These are phyloP conservation scores for Miamiensis avidus DNA, from an alignment of 169 alveolate species.

Conservation along the genomic window DNA sequence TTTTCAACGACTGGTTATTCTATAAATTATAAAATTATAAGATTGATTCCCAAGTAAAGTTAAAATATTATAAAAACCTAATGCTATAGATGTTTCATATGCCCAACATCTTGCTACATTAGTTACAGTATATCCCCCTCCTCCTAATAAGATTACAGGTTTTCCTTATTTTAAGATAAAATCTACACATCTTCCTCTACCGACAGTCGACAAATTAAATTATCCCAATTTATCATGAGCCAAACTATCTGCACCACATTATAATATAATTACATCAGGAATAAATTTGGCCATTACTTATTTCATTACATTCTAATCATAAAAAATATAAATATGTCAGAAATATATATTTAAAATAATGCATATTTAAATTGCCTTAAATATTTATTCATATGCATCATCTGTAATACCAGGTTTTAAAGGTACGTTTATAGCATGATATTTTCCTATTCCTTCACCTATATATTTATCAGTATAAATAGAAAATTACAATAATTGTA, in stretches of 20 bases:
- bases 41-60: too few species aligned
- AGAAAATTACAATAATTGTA: too few species aligned
- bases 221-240: slow-evolving; percentile 92
- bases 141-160: slow-evolving; percentile 95
- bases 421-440: slow-evolving; percentile 98
- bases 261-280: slow-evolving; percentile 98
- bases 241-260: slow-evolving; percentile 99
- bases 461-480: slow-evolving; percentile 54
- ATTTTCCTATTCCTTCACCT: slow-evolving; percentile 94
- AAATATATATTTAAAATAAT: not conserved
- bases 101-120: slow-evolving; percentile 99
- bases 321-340: not conserved
- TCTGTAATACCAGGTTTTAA: slow-evolving; percentile 98
- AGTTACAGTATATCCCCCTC: slow-evolving; percentile 99
- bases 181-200: slow-evolving; percentile 98
- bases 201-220: slow-evolving; percentile 95
- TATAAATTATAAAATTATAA: too few species aligned
- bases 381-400: slow-evolving; percentile 91
- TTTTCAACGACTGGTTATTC: too few species aligned
- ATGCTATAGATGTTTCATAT: slow-evolving; percentile 95
- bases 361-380: slow-evolving; percentile 64
- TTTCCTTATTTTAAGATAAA: slow-evolving; percentile 90
- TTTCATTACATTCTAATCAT: slow-evolving; percentile 75
- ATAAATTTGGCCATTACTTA: slow-evolving; percentile 94
- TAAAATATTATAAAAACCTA: not conserved